A percentile compares a stretch with the other conserved stretches of the same genome.
Conservation (phyloP, 2,329 filamentous ascomycete genomes). For the Aureobasidium subglaciale region DNA sequence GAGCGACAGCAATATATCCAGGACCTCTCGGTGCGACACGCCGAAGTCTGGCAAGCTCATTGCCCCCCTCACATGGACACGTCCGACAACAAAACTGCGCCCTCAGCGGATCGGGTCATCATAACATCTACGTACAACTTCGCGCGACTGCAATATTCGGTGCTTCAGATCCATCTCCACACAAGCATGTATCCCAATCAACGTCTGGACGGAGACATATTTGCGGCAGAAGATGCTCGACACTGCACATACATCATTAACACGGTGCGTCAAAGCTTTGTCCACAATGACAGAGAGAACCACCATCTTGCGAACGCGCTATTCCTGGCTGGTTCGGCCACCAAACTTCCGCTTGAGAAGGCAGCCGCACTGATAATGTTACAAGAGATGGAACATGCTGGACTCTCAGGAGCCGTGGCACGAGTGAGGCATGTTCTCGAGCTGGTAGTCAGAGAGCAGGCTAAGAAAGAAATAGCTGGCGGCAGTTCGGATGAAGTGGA, state of each 20-base stretch:
- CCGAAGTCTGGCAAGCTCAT: background rate
- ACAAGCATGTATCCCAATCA: conserved; percentile 48
- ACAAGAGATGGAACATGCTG: conserved; percentile 39
- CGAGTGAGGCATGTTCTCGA: conserved; percentile 41
- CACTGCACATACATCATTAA: conserved; percentile 37
- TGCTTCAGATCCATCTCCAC: conserved; percentile 42
- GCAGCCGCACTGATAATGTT: conserved; percentile 43
- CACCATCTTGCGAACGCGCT: conserved; percentile 46
- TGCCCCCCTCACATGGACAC: background rate
- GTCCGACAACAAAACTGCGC: background rate
- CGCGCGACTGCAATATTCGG: conserved; percentile 13
- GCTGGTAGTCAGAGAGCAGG: conserved; percentile 43
- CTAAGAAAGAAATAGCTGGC: conserved; percentile 32
- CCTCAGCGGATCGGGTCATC: background rate
- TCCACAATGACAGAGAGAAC: conserved; percentile 18
- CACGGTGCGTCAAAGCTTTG: conserved; percentile 27
- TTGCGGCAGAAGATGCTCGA: conserved; percentile 16
- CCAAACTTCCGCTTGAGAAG: conserved; percentile 36
- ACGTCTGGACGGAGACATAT: conserved; percentile 21
- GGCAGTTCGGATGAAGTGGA: conserved; percentile 40
- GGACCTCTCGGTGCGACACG: background rate
- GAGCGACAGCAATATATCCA: background rate
- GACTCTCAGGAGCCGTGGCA: conserved; percentile 42
- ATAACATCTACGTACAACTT: background rate
- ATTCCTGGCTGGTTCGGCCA: conserved; percentile 47